Base-by-base conservation (phyloP, 305 asterid genomes). In the Stenogyne calaminthoides region DNA sequence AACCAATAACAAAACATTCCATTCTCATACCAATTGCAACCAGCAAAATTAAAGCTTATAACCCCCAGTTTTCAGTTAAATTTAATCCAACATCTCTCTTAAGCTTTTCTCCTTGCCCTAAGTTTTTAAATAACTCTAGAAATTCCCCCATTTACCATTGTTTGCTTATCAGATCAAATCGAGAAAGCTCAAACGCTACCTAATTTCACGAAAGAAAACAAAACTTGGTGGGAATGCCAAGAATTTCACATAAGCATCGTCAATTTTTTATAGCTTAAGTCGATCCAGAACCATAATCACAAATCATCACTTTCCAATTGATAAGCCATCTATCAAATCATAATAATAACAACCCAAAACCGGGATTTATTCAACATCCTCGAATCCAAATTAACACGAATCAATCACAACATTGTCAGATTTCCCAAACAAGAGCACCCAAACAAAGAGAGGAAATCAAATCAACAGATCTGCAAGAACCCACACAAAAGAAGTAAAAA, bases 391-490 rank as follows among this genome's bases (percentile, higher is more conserved):
- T 11, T 5, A 74, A 61, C 67, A 60, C 47, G 20, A 27, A 69
- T 68, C 76, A 64, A 72, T 42, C 49, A 18, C 61, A 67, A 55
- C 22, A 56, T 47, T 34, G 54, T 3, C 72, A 55, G 64, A 62
- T 8, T 40, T 56, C 19, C 14, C 47, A 25, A 25, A 36, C 16
- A 58, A 42, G 19, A 27, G 6, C n/a, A 42, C 25, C 11, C 56
- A 29, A 29, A 16, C 18, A 60, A 36, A 46, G 0, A 22, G 32
- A 64, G 47, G 69, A 42, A 73, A 52, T 2, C 47, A 56, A 27
- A 52, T 2, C 47, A 61, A 27, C 81, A 84, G 83, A 84, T 84
- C 86, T 84, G 77, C 67, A 72, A 36, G 27, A 32, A 56, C 16
- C 22, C 69, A 25, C 4, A 51, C 74, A 29, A 7, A 10, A 2